Evolutionary conservation across 768 basidiomycete species (phyloP).

Genomic region (Pisolithus orientalis): DNA sequence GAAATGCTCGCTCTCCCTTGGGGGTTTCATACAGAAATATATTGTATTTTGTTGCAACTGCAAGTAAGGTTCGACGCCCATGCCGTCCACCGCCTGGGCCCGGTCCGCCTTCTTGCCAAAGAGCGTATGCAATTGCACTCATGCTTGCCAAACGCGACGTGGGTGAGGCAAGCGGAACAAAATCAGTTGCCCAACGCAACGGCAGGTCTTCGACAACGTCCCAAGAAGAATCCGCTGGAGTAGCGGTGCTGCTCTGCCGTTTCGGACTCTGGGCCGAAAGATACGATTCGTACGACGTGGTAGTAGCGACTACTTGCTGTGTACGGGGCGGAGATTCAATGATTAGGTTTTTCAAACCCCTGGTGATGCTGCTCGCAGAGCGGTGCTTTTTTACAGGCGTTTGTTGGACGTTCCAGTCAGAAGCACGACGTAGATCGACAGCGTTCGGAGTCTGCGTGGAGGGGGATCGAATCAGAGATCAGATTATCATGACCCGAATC

Average conservation of each 20-base stretch:
- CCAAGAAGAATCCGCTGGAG: slow-evolving; percentile 52
- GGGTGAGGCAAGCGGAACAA: slow-evolving; percentile 64
- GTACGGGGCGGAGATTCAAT: slow-evolving; percentile 32
- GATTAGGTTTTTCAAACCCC: slow-evolving; percentile 56
- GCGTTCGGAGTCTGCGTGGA: slow-evolving; percentile 48
- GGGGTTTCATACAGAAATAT: slow-evolving; percentile 79
- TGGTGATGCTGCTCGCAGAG: slow-evolving; percentile 52
- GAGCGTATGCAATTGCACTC: slow-evolving; percentile 58
- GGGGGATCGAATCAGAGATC: background rate
- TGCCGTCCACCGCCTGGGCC: slow-evolving; percentile 37
- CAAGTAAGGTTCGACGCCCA: slow-evolving; percentile 51
- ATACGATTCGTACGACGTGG: slow-evolving; percentile 22
- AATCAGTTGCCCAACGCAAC: slow-evolving; percentile 83
- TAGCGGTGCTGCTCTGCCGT: slow-evolving; percentile 18
- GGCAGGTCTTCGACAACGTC: slow-evolving; percentile 71
- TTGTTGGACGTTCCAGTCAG: slow-evolving; percentile 46
- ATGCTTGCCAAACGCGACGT: slow-evolving; percentile 57
- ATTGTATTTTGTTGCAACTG: slow-evolving; percentile 67
- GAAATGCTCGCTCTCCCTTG: slow-evolving; percentile 75
- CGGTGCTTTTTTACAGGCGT: slow-evolving; percentile 42
- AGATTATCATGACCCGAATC: background rate
- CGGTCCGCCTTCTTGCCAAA: slow-evolving; percentile 56
- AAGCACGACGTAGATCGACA: slow-evolving; percentile 49
- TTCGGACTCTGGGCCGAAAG: slow-evolving; percentile 24
- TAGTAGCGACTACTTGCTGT: slow-evolving; percentile 12